phyloP scores from a whole-genome alignment of 306 rosid genomes.

The Trichosanthes cucumerina region DNA sequence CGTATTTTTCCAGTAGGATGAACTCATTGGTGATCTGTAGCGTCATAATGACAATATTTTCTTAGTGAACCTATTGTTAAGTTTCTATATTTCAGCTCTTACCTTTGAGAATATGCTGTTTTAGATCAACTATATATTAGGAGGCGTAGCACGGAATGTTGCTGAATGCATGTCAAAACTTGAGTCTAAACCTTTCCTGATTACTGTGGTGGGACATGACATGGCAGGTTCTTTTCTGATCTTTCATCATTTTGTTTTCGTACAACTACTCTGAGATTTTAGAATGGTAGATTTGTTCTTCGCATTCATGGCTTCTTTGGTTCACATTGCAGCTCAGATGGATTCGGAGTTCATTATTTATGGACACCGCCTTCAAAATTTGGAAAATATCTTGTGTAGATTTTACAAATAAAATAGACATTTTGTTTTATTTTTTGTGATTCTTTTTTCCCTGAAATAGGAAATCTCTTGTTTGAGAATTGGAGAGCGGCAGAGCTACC shows the following conservation, averaged over 20 bases:
- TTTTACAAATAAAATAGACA: not conserved
- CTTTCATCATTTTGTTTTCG: not conserved
- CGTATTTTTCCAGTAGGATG: not conserved
- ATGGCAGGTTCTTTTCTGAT: slow-evolving; percentile 52
- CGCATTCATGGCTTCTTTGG: not conserved
- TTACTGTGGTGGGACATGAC: slow-evolving; percentile 75
- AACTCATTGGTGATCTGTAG: not conserved
- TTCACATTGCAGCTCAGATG: not conserved
- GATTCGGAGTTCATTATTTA: not conserved
- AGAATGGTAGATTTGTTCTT: not conserved
- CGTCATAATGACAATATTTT: not conserved
- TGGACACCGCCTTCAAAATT: not conserved
- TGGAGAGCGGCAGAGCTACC: slow-evolving; percentile 70
- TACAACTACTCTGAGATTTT: not conserved
- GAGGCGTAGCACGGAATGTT: slow-evolving; percentile 92
- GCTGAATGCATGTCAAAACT: slow-evolving; percentile 90
- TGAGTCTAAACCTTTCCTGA: slow-evolving; percentile 68
- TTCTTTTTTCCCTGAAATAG: slow-evolving; percentile 17
- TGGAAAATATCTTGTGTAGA: not conserved
- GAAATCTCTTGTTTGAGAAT: slow-evolving; percentile 58
- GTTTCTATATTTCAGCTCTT: not conserved
- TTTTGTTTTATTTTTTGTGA: not conserved
- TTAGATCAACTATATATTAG: slow-evolving; percentile 58
- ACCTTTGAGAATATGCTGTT: slow-evolving; percentile 11
- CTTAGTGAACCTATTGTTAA: not conserved